phyloP scores from a whole-genome alignment of 371 early-diverging fungal species.

The Mortierella sp. region DNA sequence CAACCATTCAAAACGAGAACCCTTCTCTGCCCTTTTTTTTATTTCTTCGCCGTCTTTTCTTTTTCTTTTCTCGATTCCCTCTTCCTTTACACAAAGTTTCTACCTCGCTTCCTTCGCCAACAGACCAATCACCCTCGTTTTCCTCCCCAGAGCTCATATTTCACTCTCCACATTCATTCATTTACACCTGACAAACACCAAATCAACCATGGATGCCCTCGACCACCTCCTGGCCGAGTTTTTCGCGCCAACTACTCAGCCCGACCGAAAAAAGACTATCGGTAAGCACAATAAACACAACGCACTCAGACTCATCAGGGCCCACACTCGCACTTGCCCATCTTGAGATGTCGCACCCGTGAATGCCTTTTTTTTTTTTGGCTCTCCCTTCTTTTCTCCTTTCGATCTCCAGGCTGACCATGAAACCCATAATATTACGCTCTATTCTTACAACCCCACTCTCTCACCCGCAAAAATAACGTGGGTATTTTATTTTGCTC shows the following conservation, averaged over 20 bases:
- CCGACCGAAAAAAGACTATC: constrained; percentile 48
- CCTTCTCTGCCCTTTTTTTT: not conserved
- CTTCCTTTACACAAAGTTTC: not conserved
- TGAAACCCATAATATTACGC: constrained; percentile 8
- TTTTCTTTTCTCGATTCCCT: not conserved
- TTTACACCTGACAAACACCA: not conserved
- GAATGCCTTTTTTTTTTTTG: not conserved
- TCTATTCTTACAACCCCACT: constrained; percentile 2
- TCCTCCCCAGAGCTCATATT: not conserved
- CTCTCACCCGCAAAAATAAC: constrained; percentile 1
- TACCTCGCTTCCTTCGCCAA: not conserved
- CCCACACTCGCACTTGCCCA: not conserved
- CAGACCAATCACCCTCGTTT: not conserved
- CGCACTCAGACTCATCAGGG: not conserved
- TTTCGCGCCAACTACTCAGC: constrained; percentile 39
- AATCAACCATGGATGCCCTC: constrained; percentile 39
- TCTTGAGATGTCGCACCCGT: not conserved
- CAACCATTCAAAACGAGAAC: not conserved
- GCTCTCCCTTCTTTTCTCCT: constrained; percentile 1
- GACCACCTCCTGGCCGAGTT: constrained; percentile 53
- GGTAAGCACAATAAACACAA: constrained; percentile 18
- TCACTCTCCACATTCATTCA: not conserved
- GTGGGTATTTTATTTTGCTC: constrained; percentile 4
- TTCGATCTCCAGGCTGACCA: constrained; percentile 12
- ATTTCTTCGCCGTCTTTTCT: not conserved